Evolutionary conservation across 306 rosid species (phyloP).

Genomic region (Casuarina glauca): DNA sequence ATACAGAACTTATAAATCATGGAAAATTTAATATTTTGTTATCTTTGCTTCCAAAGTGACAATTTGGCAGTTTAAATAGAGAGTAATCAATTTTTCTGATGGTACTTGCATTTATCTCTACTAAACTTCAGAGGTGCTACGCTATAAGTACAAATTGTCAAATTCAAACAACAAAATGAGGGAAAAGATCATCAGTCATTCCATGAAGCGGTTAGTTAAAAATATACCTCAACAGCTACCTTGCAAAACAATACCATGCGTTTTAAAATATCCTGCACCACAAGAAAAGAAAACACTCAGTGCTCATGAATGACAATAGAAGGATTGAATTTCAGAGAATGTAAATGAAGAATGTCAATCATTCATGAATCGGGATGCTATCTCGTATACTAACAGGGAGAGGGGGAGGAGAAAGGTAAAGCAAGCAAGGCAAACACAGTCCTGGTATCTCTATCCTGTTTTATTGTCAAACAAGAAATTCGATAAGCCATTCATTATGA

Average conservation of each 20-base stretch:
- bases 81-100: neutral
- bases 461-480: neutral
- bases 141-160: neutral
- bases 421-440: neutral
- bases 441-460: neutral
- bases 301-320: constrained; percentile 27
- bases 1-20: neutral
- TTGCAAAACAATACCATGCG: constrained; percentile 92
- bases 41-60: constrained; percentile 11
- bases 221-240: constrained; percentile 84
- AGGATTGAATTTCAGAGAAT: constrained; percentile 15
- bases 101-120: neutral
- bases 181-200: neutral
- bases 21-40: neutral
- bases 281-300: constrained; percentile 36
- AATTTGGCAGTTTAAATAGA: neutral
- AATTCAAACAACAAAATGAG: neutral
- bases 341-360: neutral
- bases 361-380: neutral
- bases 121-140: neutral
- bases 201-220: neutral
- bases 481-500: neutral
- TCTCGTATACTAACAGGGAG: neutral
- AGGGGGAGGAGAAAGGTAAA: neutral
- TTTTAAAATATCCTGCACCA: constrained; percentile 77